A percentile compares a stretch with the other conserved stretches of the same genome.
phyloP scores from a whole-genome alignment of 768 basidiomycete species.

The Psilocybe cyanescens region DNA sequence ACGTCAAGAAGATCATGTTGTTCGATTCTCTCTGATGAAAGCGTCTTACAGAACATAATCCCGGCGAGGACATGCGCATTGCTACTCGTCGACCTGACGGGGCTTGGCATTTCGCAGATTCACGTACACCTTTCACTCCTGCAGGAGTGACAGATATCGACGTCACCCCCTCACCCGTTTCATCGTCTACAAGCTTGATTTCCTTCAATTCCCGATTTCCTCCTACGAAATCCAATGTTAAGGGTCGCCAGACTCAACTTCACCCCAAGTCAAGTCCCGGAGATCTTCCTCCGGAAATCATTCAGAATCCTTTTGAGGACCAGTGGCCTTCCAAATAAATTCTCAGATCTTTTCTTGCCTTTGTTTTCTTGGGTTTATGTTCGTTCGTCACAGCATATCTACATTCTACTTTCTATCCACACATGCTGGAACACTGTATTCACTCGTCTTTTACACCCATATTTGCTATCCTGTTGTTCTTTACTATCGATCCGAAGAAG shows the following conservation, averaged over 20 bases:
- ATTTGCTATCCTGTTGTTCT: neutral
- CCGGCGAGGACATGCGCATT: slow-evolving; percentile 62
- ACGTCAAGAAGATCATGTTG: slow-evolving; percentile 17
- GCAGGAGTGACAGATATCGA: slow-evolving; percentile 41
- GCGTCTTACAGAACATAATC: slow-evolving; percentile 44
- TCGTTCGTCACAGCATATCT: no score
- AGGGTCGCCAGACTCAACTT: neutral
- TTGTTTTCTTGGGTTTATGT: neutral
- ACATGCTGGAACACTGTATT: slow-evolving; percentile 1
- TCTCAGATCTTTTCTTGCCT: neutral
- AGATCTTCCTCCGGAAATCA: slow-evolving; percentile 19
- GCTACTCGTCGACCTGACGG: slow-evolving; percentile 56
- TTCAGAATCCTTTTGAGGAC: slow-evolving; percentile 20
- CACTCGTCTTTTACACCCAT: neutral
- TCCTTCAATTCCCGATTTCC: slow-evolving; percentile 21
- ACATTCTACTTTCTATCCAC: neutral
- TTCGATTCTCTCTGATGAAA: neutral
- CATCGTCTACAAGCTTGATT: slow-evolving; percentile 22
- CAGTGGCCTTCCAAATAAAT: neutral
- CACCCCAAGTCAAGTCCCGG: neutral
- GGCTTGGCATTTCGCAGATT: slow-evolving; percentile 56
- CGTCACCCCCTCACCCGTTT: slow-evolving; percentile 28
- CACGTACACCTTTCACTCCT: slow-evolving; percentile 43
- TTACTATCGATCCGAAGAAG: no score
- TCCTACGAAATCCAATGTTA: slow-evolving; percentile 22